Conservation (phyloP, 805 yeast genomes). For the Saccharomycopsis malanga region DNA sequence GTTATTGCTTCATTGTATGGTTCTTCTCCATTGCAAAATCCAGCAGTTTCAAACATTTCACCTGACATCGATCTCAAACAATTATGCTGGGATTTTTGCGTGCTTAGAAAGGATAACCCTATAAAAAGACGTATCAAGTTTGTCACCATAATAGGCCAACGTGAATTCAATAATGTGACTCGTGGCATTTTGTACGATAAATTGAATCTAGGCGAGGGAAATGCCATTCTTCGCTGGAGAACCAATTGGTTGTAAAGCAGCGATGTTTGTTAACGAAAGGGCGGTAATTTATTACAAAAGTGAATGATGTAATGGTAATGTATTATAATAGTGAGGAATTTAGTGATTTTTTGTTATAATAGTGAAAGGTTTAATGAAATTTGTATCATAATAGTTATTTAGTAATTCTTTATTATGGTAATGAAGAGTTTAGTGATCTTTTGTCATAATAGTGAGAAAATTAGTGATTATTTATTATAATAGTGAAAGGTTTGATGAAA, state of each 20-base stretch:
- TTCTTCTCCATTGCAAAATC: not conserved
- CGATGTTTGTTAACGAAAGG: no score
- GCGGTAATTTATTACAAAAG: no score
- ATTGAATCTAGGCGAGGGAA: not conserved
- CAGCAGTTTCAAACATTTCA: not conserved
- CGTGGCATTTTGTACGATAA: not conserved
- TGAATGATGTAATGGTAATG: no score
- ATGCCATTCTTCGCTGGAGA: conserved; percentile 1
- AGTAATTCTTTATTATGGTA: no score
- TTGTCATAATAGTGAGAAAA: no score
- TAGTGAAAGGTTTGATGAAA: no score
- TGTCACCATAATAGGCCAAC: conserved; percentile 26
- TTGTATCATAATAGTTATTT: no score
- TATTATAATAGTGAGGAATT: no score
- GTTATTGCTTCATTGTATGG: not conserved
- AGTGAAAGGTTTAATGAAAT: no score
- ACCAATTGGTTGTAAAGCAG: conserved; percentile 10
- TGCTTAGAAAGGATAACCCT: conserved; percentile 24
- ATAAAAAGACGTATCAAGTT: conserved; percentile 28
- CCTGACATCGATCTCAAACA: not conserved
- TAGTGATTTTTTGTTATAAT: no score
- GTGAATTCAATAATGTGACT: conserved; percentile 24
- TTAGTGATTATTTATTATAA: no score
- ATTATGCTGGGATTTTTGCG: not conserved
- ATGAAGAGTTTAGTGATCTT: no score